These are phyloP conservation scores for Claviceps paspali DNA, from an alignment of 2,329 filamentous ascomycete species.

Conservation along the genomic window DNA sequence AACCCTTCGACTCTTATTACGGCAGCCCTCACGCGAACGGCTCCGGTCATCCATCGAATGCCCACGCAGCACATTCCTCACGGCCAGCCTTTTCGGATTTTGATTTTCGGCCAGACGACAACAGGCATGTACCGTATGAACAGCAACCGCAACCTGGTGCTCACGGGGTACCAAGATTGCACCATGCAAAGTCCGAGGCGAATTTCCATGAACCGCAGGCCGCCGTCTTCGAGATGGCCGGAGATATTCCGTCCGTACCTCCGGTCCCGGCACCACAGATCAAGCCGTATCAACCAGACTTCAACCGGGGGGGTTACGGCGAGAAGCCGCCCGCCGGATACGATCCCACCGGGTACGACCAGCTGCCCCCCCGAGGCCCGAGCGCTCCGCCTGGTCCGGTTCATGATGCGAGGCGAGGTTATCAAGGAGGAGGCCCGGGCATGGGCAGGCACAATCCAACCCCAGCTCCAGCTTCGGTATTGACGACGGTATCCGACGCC, in stretches of 20 bases:
- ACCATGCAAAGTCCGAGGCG: constrained; percentile 51
- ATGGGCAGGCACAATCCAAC: constrained; percentile 10
- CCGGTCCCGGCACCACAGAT: constrained; percentile 21
- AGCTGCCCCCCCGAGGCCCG: constrained; percentile 15
- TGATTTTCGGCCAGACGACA: constrained; percentile 20
- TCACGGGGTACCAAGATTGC: constrained; percentile 37
- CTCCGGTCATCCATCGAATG: constrained; percentile 12
- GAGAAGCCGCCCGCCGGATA: constrained; percentile 4
- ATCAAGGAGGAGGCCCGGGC: neutral
- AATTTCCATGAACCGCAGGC: constrained; percentile 48
- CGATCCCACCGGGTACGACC: constrained; percentile 11
- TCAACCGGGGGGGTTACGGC: constrained; percentile 12
- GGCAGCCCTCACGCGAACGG: constrained; percentile 20
- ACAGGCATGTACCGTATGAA: constrained; percentile 30
- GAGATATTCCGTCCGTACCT: constrained; percentile 43
- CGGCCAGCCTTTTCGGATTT: constrained; percentile 25
- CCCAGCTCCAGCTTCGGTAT: too few species aligned
- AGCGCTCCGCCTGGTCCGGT: constrained; percentile 16
- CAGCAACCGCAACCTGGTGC: constrained; percentile 33
- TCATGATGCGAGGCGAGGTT: constrained; percentile 1
- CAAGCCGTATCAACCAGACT: constrained; percentile 14
- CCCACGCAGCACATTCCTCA: constrained; percentile 9
- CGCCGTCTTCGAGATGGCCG: constrained; percentile 61
- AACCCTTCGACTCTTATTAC: constrained; percentile 42
- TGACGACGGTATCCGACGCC: constrained; percentile 16